phyloP scores from a whole-genome alignment of 2,329 filamentous ascomycete genomes.

The Elsinoe fawcettii region DNA sequence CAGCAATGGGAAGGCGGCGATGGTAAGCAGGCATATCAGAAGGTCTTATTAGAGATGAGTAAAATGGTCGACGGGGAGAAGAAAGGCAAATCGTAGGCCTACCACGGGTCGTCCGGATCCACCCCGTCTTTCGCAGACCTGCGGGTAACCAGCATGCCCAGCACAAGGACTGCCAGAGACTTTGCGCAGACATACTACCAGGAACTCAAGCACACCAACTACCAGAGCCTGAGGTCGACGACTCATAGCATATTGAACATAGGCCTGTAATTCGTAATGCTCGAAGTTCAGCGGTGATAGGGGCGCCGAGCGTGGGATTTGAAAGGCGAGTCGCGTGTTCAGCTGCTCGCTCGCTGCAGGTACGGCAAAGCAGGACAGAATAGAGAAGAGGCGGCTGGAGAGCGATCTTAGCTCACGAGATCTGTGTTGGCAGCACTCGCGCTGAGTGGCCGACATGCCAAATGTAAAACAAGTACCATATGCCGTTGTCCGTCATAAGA shows the following conservation, averaged over 20 bases:
- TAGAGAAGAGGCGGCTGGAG: neutral
- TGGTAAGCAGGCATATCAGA: conserved; percentile 37
- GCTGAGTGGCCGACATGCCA: neutral
- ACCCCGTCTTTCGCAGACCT: neutral
- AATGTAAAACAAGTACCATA: neutral
- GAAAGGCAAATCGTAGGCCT: conserved; percentile 4
- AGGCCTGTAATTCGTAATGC: neutral
- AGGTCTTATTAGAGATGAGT: conserved; percentile 55
- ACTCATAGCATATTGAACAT: no score
- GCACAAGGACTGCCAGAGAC: no score
- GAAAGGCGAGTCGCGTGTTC: neutral
- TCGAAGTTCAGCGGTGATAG: neutral
- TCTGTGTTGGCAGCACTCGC: neutral
- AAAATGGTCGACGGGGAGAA: conserved; percentile 46
- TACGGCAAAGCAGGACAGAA: neutral
- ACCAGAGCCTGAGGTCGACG: no score
- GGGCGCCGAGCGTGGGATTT: neutral
- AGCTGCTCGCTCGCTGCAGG: neutral
- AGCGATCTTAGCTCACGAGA: neutral
- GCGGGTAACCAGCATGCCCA: no score
- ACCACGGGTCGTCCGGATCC: neutral
- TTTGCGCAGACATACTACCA: no score
- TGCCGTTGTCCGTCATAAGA: neutral
- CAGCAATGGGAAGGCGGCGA: conserved; percentile 27
- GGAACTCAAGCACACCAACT: no score